Evolutionary conservation across 2,329 filamentous ascomycete species (phyloP).

Genomic region (Tolypocladium guangdongense): DNA sequence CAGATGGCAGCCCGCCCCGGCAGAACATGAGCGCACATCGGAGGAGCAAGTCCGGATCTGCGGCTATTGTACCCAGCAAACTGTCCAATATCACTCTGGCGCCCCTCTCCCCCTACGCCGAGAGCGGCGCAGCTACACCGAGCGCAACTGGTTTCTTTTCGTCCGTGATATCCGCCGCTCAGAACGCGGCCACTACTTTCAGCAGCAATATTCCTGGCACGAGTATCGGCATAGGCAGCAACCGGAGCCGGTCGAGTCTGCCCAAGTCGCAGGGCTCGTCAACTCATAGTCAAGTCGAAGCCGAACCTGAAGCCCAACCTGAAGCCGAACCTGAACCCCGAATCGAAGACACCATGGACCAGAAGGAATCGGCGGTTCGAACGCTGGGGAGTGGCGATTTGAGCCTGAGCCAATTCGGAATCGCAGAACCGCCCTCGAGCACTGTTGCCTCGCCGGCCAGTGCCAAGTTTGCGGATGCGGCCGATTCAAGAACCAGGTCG

Average conservation of each 20-base stretch:
- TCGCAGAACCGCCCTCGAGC: slow-evolving; percentile 50
- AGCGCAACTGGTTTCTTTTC: slow-evolving; percentile 76
- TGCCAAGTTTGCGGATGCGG: slow-evolving; percentile 40
- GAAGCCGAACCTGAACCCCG: slow-evolving; percentile 18
- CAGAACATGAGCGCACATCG: slow-evolving; percentile 64
- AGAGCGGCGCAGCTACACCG: slow-evolving; percentile 48
- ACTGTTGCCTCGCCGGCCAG: slow-evolving; percentile 44
- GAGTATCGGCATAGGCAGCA: slow-evolving; percentile 39
- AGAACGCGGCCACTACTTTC: slow-evolving; percentile 73
- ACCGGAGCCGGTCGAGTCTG: slow-evolving; percentile 20
- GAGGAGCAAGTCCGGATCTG: slow-evolving; percentile 41
- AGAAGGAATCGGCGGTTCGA: slow-evolving; percentile 68
- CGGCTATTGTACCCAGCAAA: slow-evolving; percentile 64
- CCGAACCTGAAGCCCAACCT: slow-evolving; percentile 31
- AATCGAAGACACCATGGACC: slow-evolving; percentile 29
- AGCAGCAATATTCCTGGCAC: slow-evolving; percentile 65
- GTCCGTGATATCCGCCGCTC: slow-evolving; percentile 82
- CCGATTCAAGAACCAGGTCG: slow-evolving; percentile 38
- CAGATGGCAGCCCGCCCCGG: slow-evolving; percentile 50
- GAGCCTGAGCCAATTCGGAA: slow-evolving; percentile 79
- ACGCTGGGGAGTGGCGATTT: slow-evolving; percentile 84
- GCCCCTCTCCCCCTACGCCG: slow-evolving; percentile 66
- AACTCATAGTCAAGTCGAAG: slow-evolving; percentile 5
- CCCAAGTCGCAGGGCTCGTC: slow-evolving; percentile 14
- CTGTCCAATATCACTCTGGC: slow-evolving; percentile 65